Evolutionary conservation across 139 green algal genomes (phyloP).

Genomic region (Chlamydomonas sp.): DNA sequence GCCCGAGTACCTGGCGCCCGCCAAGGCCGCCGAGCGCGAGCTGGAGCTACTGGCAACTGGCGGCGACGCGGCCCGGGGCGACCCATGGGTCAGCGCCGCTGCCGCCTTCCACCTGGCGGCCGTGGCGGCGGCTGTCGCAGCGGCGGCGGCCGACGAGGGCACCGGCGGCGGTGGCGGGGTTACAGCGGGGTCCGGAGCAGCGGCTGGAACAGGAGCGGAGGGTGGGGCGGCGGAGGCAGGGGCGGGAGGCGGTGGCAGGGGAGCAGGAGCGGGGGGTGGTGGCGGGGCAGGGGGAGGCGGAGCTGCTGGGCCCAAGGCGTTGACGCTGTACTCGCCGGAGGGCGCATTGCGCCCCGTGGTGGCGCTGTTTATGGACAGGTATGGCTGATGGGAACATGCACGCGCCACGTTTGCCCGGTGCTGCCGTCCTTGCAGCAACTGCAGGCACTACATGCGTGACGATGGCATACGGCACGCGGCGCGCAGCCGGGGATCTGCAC

Average conservation of each 20-base stretch:
- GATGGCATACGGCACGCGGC: neutral
- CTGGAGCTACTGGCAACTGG: constrained; percentile 3
- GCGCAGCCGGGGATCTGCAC: neutral
- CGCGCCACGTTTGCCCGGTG: neutral
- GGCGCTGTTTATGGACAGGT: constrained; percentile 15
- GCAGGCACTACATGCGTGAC: neutral
- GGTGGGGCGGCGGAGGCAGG: neutral
- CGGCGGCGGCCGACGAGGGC: neutral
- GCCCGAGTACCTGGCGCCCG: constrained; percentile 19
- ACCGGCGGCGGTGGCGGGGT: neutral
- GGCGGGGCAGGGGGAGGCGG: neutral
- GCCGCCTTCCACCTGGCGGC: constrained; percentile 30
- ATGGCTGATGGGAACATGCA: neutral
- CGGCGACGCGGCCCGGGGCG: neutral
- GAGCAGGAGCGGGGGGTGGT: neutral
- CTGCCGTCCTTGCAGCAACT: neutral
- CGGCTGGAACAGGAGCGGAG: too few species aligned
- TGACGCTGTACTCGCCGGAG: constrained; percentile 10
- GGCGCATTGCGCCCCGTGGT: constrained; percentile 21
- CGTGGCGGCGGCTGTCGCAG: constrained; percentile 9
- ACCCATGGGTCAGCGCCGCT: constrained; percentile 9
- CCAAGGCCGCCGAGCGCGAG: constrained; percentile 4
- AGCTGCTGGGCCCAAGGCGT: neutral
- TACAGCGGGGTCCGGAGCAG: neutral
- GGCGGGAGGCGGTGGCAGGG: neutral